Evolutionary conservation across 805 yeast species (phyloP), one percentile per base, ranked within the genome.

Genomic region (Starmerella powellii): DNA sequence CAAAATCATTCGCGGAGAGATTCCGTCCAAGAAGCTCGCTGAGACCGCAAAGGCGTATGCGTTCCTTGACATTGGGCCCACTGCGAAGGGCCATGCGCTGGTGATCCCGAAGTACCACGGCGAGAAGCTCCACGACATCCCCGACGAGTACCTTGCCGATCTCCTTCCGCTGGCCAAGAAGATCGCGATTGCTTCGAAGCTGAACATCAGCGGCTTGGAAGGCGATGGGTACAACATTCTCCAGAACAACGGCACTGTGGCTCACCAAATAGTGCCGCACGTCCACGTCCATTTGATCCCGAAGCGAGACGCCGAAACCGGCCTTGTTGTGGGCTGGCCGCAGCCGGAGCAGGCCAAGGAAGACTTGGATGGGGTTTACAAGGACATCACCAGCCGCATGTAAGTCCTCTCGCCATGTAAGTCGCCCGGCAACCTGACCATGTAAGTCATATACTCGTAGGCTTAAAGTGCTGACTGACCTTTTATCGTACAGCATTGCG

Each of bases 201-300:
- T 64, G 17, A 56, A 55, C 48, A 64, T 66, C 35, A 80, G 78
- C 46, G 74, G 81, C 30, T 71, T 74, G 13, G 71, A 70, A 10
- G 72, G 75, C 26, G 68, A 69, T 3, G 94, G 94, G 34, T 88
- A 88, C 71, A 88, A 88, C 59, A 60, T 88, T 17, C 67, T 88
- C 51, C 97, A 87, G 63, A 91, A 88, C 70, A 91, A 88, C 54
- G 97, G 97, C 38, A 66, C 83, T 59, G 78, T 87, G 57, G 98
- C 97, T 11, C 97, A 91, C 59, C 98, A 88, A 66, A 80, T 72
- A 42, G 97, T 91, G 44, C 91, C 82, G 53, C 98, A 88, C 60
- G 96, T 91, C 45, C 98, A 88, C 62, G 82, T 91, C 73, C 98
- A 88, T 62, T 74, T 88, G 61, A 88, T 88, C 59, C 98, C 98